Percentiles rank a stretch among this genome's conserved stretches.
These are phyloP conservation scores for Moringa oleifera DNA, from an alignment of 345 rosid species.

Conservation along the genomic window DNA sequence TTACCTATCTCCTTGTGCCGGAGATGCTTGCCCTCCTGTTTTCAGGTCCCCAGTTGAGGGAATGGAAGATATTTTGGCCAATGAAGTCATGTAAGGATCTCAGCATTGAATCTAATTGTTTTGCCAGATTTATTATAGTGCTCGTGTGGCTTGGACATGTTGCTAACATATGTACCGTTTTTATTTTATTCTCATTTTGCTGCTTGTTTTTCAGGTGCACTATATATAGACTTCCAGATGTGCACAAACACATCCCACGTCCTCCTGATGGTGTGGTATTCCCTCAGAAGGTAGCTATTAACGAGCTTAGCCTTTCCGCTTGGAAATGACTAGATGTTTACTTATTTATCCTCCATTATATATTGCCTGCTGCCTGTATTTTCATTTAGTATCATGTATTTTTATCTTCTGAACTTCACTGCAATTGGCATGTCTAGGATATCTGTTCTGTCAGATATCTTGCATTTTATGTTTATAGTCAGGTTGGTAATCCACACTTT, in stretches of 20 bases:
- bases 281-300: constrained; percentile 61
- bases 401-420: no score
- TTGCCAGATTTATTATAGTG: not conserved
- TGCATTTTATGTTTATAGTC: no score
- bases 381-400: no score
- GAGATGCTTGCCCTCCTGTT: constrained; percentile 67
- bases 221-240: constrained; percentile 76
- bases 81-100: constrained; percentile 78
- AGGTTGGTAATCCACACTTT: no score
- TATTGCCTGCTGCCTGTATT: no score
- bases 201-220: constrained; percentile 53
- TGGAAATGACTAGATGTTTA: not conserved
- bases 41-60: constrained; percentile 71
- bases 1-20: constrained; percentile 72
- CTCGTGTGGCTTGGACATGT: not conserved
- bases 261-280: constrained; percentile 57
- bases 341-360: not conserved
- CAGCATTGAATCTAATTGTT: not conserved
- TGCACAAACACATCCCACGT: constrained; percentile 51
- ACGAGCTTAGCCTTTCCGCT: not conserved
- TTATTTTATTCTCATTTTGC: not conserved
- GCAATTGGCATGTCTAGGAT: no score
- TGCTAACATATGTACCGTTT: not conserved
- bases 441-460: no score
- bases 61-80: constrained; percentile 82